Evolutionary conservation across 2,329 filamentous ascomycete genomes (phyloP), one percentile per base, ranked within the genome.

Genomic region (Triangularia verruculosa): DNA sequence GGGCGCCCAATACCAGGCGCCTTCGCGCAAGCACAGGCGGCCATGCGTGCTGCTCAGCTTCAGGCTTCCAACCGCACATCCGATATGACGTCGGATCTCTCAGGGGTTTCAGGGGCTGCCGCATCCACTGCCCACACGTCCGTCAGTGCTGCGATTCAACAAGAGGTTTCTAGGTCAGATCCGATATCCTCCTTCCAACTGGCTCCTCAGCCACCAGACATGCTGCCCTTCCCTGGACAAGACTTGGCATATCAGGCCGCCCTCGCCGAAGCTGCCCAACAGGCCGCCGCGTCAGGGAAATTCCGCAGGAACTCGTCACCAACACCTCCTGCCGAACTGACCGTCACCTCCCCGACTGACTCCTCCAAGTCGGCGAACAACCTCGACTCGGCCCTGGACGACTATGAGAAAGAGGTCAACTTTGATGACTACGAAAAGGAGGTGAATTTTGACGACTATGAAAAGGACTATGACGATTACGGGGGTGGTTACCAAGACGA

Each of bases 211-310:
- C 28, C 63, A 8, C 9, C 20, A 52, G 30, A 12, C 3, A 24
- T 52, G 11, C 27, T 52, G 3, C 56, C 25, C 70, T 51, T 75
- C 70, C 63, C 69, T 69, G 70, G 71, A 70, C 59, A 74, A 71
- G 27, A 77, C 79, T 62, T 72, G 0, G 86, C 87, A 51, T 94
- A 97, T 71, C 93, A 97, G 72, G 89, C 89, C 59, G 92, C 93
- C 1, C 81, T 98, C 4, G 92, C 92, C 1, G 89, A 90, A 55
- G 94, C 93, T 6, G 90, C 92, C 9, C 88, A 89, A 66, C 83
- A 89, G 72, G 92, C 93, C 5, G 89, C 87, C 22, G 86, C 86
- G 0, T 89, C 88, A 39, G 92, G 92, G 2, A 89, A 91, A 62
- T 94, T 96, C 69, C 80, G 85, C 15, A 83, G 91, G 13, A 82